Conservation (phyloP, 352 stramenopile genomes). For the Phytophthora idaei region DNA sequence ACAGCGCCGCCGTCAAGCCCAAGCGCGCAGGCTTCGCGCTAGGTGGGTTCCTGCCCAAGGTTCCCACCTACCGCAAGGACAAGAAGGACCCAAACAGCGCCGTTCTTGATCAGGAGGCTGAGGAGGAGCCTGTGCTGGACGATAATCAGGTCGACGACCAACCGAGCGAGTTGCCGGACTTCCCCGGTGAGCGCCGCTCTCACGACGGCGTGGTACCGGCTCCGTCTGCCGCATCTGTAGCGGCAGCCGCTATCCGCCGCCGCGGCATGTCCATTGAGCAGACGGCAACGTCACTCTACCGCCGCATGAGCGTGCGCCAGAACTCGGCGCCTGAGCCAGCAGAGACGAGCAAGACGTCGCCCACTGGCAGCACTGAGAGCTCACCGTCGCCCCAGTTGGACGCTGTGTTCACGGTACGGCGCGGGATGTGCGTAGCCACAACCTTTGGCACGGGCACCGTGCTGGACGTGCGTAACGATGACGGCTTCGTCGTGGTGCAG, state of each 20-base stretch:
- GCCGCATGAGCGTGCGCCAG: slow-evolving; percentile 59
- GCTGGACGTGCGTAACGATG: slow-evolving; percentile 70
- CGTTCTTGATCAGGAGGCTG: slow-evolving; percentile 26
- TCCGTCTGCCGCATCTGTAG: slow-evolving; percentile 38
- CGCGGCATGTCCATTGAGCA: slow-evolving; percentile 64
- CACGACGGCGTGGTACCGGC: slow-evolving; percentile 39
- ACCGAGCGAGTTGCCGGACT: slow-evolving; percentile 51
- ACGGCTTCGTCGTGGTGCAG: slow-evolving; percentile 80
- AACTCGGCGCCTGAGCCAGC: slow-evolving; percentile 39
- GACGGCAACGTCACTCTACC: slow-evolving; percentile 54
- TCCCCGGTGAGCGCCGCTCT: slow-evolving; percentile 50
- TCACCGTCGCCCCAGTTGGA: slow-evolving; percentile 44
- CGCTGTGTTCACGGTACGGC: slow-evolving; percentile 44
- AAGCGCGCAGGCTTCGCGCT: slow-evolving; percentile 51
- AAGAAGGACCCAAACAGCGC: slow-evolving; percentile 31
- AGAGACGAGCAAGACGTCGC: slow-evolving; percentile 32
- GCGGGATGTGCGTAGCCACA: slow-evolving; percentile 76
- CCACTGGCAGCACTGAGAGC: slow-evolving; percentile 26
- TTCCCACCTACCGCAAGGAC: slow-evolving; percentile 53
- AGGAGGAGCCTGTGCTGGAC: slow-evolving; percentile 36
- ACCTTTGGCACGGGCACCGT: slow-evolving; percentile 79
- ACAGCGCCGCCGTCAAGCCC: slow-evolving; percentile 44
- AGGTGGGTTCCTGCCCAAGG: slow-evolving; percentile 68
- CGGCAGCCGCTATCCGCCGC: slow-evolving; percentile 36
- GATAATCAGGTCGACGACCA: slow-evolving; percentile 50